Evolutionary conservation across 2,329 filamentous ascomycete species (phyloP).

Genomic region (Nigrospora oryzae): DNA sequence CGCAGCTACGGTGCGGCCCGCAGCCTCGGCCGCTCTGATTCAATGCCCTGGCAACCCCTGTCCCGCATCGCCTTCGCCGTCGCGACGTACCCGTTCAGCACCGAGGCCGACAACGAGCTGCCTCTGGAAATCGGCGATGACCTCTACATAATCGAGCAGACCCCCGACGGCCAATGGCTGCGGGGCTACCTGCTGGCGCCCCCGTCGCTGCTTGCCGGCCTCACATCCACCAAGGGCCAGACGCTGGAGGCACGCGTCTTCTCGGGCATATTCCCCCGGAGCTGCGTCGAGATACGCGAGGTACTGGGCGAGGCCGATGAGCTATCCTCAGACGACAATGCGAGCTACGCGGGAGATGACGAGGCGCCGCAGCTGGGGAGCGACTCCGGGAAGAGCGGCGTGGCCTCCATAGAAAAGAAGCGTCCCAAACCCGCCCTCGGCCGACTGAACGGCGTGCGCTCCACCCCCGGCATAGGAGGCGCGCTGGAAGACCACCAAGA

Average conservation of each 20-base stretch:
- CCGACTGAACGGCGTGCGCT: background rate
- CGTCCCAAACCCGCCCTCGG: constrained; percentile 13
- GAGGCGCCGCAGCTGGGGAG: constrained; percentile 26
- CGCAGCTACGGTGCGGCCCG: constrained; percentile 1
- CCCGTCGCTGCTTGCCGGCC: constrained; percentile 80
- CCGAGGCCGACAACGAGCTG: constrained; percentile 79
- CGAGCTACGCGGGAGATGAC: constrained; percentile 15
- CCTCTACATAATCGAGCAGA: constrained; percentile 97
- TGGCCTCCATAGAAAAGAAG: constrained; percentile 30
- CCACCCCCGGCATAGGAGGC: background rate
- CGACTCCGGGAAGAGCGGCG: constrained; percentile 48
- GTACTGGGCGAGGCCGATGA: constrained; percentile 70
- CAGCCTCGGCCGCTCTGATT: constrained; percentile 5
- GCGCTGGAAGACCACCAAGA: background rate
- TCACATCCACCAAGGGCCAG: constrained; percentile 86
- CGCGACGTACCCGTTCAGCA: constrained; percentile 87
- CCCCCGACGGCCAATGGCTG: constrained; percentile 85
- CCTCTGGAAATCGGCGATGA: constrained; percentile 97
- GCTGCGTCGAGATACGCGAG: constrained; percentile 91
- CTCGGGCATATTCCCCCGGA: constrained; percentile 93
- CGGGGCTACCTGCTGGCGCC: constrained; percentile 92
- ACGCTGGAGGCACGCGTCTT: constrained; percentile 94
- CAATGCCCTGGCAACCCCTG: constrained; percentile 95
- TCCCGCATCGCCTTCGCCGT: constrained; percentile 97
- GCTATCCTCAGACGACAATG: constrained; percentile 29